These are phyloP conservation scores for Thielaviopsis ethacetica DNA, from an alignment of 2,329 filamentous ascomycete species.

Conservation along the genomic window DNA sequence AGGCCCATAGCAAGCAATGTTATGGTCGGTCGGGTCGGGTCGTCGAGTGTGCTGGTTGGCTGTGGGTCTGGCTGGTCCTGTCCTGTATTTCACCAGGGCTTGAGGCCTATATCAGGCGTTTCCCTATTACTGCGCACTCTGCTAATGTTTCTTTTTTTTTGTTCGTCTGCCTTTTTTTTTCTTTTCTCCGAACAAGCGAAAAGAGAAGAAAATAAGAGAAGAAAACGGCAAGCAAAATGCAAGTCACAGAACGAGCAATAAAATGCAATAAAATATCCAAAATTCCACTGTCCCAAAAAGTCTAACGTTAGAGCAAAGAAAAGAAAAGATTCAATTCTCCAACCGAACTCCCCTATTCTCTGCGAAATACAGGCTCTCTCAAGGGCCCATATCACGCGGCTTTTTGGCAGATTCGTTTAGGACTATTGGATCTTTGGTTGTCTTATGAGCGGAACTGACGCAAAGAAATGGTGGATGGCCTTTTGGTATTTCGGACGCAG, in stretches of 20 bases:
- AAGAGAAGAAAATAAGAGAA: background rate
- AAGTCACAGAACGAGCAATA: background rate
- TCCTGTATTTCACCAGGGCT: background rate
- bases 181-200: background rate
- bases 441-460: no score
- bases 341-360: no score
- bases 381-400: no score
- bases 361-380: no score
- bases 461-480: no score
- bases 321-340: no score
- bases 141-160: background rate
- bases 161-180: background rate
- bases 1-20: background rate
- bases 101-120: background rate
- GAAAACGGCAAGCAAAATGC: background rate
- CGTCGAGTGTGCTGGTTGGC: no score
- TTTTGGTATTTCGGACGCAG: no score
- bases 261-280: background rate
- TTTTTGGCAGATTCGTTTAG: no score
- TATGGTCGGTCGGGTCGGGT: background rate
- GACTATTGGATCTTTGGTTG: no score
- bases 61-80: background rate
- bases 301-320: no score
- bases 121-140: background rate
- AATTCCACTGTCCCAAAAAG: no score